Conservation (phyloP, 345 rosid genomes). For the Odontarrhena argentea region DNA sequence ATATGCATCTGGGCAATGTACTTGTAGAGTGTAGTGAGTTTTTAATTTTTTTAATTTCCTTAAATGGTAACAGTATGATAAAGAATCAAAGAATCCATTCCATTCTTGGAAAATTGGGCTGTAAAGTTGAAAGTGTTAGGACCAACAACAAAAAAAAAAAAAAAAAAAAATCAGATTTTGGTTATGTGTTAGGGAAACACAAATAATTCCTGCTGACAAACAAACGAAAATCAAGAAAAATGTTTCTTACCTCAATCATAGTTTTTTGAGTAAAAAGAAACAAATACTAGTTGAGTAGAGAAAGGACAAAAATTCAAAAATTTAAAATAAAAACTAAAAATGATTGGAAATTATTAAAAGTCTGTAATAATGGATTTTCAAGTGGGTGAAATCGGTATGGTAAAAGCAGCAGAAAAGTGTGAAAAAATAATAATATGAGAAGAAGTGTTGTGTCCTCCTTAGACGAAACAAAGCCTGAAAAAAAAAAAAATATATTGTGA, state of each 20-base stretch:
- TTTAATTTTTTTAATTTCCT: neutral
- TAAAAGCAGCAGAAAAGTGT: slow-evolving; percentile 24
- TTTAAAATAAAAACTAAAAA: neutral
- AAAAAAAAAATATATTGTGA: slow-evolving; percentile 43
- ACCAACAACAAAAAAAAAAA: neutral
- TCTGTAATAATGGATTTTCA: neutral
- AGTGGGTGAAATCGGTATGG: slow-evolving; percentile 5
- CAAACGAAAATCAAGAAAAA: neutral
- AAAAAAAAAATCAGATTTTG: neutral
- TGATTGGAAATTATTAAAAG: neutral
- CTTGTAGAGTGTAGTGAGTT: slow-evolving; percentile 1
- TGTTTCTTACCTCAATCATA: slow-evolving; percentile 31
- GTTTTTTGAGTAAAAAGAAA: neutral
- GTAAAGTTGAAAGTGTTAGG: slow-evolving; percentile 5
- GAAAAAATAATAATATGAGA: slow-evolving; percentile 7
- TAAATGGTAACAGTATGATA: slow-evolving; percentile 11
- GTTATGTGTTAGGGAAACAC: slow-evolving; percentile 31
- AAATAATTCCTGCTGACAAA: slow-evolving; percentile 28
- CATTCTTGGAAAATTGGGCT: slow-evolving; percentile 20
- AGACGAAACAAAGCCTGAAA: slow-evolving; percentile 64
- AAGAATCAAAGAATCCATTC: neutral
- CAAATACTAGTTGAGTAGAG: neutral
- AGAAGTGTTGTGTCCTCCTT: slow-evolving; percentile 39
- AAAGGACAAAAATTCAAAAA: neutral
- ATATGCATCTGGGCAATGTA: too few relatives aligned